These are phyloP conservation scores for Phytophthora vignae DNA, from an alignment of 352 stramenopile species.

Conservation along the genomic window DNA sequence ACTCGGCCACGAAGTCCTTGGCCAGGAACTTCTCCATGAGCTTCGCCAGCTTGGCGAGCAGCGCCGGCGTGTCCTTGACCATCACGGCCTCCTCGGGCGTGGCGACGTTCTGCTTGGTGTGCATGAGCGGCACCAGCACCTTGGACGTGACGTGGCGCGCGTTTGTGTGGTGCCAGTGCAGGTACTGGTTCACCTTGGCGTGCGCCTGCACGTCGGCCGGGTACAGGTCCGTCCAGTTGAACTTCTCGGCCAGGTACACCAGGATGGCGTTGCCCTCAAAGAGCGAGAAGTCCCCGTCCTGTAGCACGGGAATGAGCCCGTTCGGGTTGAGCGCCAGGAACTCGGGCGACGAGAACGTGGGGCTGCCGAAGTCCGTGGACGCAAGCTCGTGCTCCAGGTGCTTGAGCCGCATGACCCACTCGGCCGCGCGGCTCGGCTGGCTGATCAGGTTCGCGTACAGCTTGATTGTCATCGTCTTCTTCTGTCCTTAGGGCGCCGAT, in stretches of 20 bases:
- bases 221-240: conserved; percentile 54
- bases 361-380: conserved; percentile 28
- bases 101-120: conserved; percentile 32
- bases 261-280: conserved; percentile 51
- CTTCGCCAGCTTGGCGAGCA: conserved; percentile 28
- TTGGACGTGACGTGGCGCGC: conserved; percentile 47
- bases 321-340: conserved; percentile 43
- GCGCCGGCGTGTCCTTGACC: conserved; percentile 28
- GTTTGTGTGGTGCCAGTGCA: conserved; percentile 72
- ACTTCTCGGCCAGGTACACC: conserved; percentile 55
- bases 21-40: conserved; percentile 48
- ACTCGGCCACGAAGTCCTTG: conserved; percentile 35
- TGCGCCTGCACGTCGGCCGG: conserved; percentile 48
- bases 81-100: conserved; percentile 28
- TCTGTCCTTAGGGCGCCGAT: background rate
- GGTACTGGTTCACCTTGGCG: conserved; percentile 70
- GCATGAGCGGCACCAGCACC: conserved; percentile 51
- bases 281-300: conserved; percentile 41
- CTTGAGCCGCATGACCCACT: conserved; percentile 44
- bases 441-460: conserved; percentile 44
- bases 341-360: conserved; percentile 35
- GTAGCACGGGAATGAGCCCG: conserved; percentile 32
- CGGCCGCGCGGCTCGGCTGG: conserved; percentile 32
- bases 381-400: conserved; percentile 38
- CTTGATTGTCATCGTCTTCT: conserved; percentile 30